Evolutionary conservation across 441 rosid species (phyloP), one percentile per base, ranked within the genome.

Genomic region (Euphorbia celastroides): DNA sequence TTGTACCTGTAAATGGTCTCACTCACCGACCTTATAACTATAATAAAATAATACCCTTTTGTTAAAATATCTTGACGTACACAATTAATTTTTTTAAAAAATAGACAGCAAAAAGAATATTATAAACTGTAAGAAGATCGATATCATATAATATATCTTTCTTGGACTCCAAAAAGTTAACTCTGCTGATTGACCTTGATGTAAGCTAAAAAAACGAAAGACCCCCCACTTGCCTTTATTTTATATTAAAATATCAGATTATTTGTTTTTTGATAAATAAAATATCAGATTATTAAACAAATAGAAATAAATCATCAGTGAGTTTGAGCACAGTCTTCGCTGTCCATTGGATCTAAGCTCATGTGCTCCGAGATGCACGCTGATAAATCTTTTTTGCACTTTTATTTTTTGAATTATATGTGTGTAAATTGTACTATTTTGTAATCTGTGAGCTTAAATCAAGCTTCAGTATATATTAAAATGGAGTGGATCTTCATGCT

Each of bases 331-430:
- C 51, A 67, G 69, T 70, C 74, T 62, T 72, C 60, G 81, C 76
- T 77, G 81, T 75, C 74, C 70, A 66, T 71, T 67, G 74, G 77
- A 77, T 82, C 76, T 32, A 42, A 57, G 65, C 50, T 81, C 88
- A 85, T 83, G 90, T 85, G 90, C 78, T 20, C 80, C 88, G 82
- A 75, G 74, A 79, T 80, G 78, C 77, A 77, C 82, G 88, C 88
- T 77, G 88, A 83, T 69, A 34, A 34, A 34, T 34, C 9, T 34
- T 9, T 34, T 34, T 9, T 34, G 9, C 38, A 34, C 38, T 34
- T 34, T 3, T 34, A 34, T 34, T 34, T 34, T 34, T 34, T 3
- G 4, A 3, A 9, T 34, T 34, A 34, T n/a, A n/a, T n/a, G n/a
- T n/a, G 38, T 34, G 38, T 34, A 3, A 34, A 34, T 17, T 58